A percentile compares a stretch with the other conserved stretches of the same genome.
Conservation (phyloP, 306 rosid species). For the Vigna trinervia region DNA sequence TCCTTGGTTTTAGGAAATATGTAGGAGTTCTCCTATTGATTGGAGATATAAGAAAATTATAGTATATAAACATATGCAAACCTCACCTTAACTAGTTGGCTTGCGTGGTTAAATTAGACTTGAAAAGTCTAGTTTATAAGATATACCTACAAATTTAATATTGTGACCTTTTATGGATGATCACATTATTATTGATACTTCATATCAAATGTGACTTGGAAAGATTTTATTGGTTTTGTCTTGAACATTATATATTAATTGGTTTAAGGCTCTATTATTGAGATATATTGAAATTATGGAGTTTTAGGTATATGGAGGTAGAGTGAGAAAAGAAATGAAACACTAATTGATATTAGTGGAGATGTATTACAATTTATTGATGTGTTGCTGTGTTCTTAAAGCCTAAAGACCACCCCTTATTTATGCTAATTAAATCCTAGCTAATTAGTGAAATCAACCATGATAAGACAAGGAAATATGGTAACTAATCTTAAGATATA, state of each 20-base stretch:
- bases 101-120: too few relatives aligned
- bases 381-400: not conserved
- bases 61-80: too few relatives aligned
- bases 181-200: constrained; percentile 23
- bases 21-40: too few relatives aligned
- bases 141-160: too few relatives aligned
- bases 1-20: too few relatives aligned
- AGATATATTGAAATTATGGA: not conserved
- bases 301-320: not conserved
- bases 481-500: not conserved
- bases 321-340: not conserved
- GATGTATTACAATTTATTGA: not conserved
- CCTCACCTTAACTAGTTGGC: too few relatives aligned
- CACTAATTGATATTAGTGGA: not conserved
- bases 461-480: not conserved
- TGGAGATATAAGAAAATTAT: too few relatives aligned
- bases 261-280: not conserved
- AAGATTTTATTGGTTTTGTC: constrained; percentile 13
- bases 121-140: too few relatives aligned
- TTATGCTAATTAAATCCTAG: too few relatives aligned
- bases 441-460: too few relatives aligned
- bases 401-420: not conserved
- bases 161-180: constrained; percentile 8
- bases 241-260: constrained; percentile 10
- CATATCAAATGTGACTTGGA: constrained; percentile 16